Conservation (phyloP, 2,329 filamentous ascomycete genomes). For the Fusarium sulawesiense region DNA sequence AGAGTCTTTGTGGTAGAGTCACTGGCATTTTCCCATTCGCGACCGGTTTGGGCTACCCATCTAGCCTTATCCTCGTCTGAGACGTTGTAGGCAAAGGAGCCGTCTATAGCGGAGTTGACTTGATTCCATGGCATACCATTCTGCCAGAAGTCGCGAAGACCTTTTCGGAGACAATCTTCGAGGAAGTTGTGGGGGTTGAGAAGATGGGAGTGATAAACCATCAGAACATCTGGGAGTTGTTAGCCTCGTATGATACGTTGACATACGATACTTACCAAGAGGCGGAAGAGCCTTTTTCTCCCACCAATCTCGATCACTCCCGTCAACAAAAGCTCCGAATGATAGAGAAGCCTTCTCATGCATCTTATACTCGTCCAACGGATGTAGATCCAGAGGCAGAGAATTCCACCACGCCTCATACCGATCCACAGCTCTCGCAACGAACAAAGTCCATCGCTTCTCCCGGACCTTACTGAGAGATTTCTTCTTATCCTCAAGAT, state of each 20-base stretch:
- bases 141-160: conserved; percentile 58
- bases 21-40: conserved; percentile 65
- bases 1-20: conserved; percentile 59
- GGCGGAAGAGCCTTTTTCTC: conserved; percentile 32
- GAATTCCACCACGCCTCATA: conserved; percentile 70
- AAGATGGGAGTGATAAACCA: conserved; percentile 80
- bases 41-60: conserved; percentile 60
- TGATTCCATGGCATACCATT: conserved; percentile 71
- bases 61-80: conserved; percentile 52
- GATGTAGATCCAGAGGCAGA: conserved; percentile 4
- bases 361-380: conserved; percentile 24
- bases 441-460: conserved; percentile 75
- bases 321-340: conserved; percentile 20
- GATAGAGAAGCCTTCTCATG: not conserved
- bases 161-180: conserved; percentile 40
- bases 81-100: conserved; percentile 64
- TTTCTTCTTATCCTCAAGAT: conserved; percentile 39
- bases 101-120: conserved; percentile 65
- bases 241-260: not conserved
- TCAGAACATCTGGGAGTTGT: conserved; percentile 66
- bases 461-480: conserved; percentile 65
- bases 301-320: conserved; percentile 25
- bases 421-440: conserved; percentile 70
- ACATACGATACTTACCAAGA: conserved; percentile 17
- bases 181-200: conserved; percentile 70